Conservation (phyloP, 768 basidiomycete genomes). For the Mycena filopes region DNA sequence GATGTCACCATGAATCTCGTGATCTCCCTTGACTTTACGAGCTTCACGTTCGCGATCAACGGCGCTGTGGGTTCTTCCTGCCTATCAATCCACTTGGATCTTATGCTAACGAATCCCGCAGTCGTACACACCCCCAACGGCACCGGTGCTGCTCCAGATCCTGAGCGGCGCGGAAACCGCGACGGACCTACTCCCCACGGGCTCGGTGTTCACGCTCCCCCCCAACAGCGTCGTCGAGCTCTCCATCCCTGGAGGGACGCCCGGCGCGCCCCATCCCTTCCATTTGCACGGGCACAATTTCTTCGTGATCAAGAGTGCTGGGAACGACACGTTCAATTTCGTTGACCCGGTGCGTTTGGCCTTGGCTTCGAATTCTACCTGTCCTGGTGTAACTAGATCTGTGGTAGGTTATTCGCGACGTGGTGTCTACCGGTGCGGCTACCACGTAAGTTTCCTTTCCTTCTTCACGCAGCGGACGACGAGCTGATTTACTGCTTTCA, state of each 20-base stretch:
- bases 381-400: too few species aligned
- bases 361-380: too few species aligned
- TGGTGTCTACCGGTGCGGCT: constrained; percentile 53
- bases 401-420: constrained; percentile 66
- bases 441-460: constrained; percentile 20
- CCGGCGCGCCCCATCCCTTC: constrained; percentile 50
- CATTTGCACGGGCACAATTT: constrained; percentile 57
- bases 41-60: background rate
- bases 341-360: too few species aligned
- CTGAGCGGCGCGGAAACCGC: too few species aligned
- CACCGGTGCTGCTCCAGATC: too few species aligned
- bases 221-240: constrained; percentile 54
- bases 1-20: constrained; percentile 14
- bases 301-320: constrained; percentile 55
- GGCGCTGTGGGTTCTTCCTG: background rate
- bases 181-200: too few species aligned
- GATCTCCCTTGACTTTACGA: constrained; percentile 9
- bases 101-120: constrained; percentile 29
- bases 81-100: background rate
- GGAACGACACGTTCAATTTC: constrained; percentile 52
- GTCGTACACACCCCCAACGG: constrained; percentile 48
- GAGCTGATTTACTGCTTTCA: too few species aligned
- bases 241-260: constrained; percentile 43
- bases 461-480: background rate
- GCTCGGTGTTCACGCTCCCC: too few species aligned